These are phyloP conservation scores for Linnemannia hyalina DNA, from an alignment of 192 early-diverging fungal genomes.

Conservation along the genomic window DNA sequence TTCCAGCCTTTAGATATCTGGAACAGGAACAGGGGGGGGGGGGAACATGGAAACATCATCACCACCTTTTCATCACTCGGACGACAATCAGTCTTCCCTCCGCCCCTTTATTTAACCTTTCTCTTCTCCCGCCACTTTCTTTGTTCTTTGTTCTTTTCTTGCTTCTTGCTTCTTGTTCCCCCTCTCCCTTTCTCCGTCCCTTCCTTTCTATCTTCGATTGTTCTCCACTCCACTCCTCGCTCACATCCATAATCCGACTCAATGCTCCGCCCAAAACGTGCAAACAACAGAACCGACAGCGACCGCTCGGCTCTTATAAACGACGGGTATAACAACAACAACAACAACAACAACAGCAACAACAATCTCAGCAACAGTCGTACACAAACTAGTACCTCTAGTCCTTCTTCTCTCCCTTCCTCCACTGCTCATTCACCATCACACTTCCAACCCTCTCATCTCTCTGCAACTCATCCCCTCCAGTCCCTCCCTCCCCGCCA, in stretches of 20 bases:
- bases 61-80: too few relatives aligned
- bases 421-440: background rate
- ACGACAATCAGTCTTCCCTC: background rate
- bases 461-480: conserved; percentile 11
- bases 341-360: background rate
- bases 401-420: background rate
- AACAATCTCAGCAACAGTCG: background rate
- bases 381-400: background rate
- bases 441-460: background rate
- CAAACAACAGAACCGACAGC: conserved; percentile 7
- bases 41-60: background rate
- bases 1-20: background rate
- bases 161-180: background rate
- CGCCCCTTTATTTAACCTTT: background rate
- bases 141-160: background rate
- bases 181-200: background rate
- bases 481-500: conserved; percentile 43
- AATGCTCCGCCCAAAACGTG: conserved; percentile 9
- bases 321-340: background rate
- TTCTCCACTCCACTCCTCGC: too few relatives aligned
- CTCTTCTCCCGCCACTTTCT: background rate
- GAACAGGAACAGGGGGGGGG: background rate
- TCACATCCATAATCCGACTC: background rate
- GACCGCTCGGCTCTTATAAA: conserved; percentile 24
- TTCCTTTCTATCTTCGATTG: background rate